Evolutionary conservation across 345 rosid species (phyloP), one percentile per base, ranked within the genome.

Genomic region (Boechera retrofracta): DNA sequence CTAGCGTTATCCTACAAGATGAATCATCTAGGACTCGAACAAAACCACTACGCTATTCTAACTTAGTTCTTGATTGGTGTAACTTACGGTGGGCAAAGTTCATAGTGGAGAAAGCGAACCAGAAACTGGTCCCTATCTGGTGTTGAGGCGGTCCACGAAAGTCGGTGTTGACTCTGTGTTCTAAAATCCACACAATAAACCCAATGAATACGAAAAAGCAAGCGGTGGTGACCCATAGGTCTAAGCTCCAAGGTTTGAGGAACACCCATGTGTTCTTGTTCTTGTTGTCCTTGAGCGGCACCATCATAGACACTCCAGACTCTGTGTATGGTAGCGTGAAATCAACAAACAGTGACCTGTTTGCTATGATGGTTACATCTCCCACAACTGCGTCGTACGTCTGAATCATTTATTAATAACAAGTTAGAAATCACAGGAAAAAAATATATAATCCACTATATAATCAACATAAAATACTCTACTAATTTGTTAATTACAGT

Each of bases 221-320:
- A 41, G 55, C 74, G 1, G 72, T 87, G 3, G 87, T 73, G n/a
- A 85, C 65, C 98, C 98, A 88, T 10, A 94, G 85, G 5, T 81
- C 81, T 82, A 81, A 78, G 15, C 89, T 87, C 71, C 89, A 70
- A 4, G 98, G 96, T 79, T 78, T 74, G 57, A 89, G 62, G 84
- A 94, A 89, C 52, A 83, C 69, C 96, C 96, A 94, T 42, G 85
- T 78, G 72, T 82, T 83, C 63, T 82, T 87, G 39, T 66, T 59
- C 16, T 63, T 28, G 10, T 79, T 71, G 29, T 82, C 81, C 59
- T 38, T 84, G 5, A 86, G 58, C 0, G 85, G 88, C 11, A 93
- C 96, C 2, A 91, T 2, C 98, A 91, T 93, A 10, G 84, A 65
- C 10, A 91, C 92, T 1, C 96, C 96, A 1, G 96, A 84, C 39